phyloP scores from a whole-genome alignment of 176 grass and related monocot species.

The Rhynchospora breviuscula region DNA sequence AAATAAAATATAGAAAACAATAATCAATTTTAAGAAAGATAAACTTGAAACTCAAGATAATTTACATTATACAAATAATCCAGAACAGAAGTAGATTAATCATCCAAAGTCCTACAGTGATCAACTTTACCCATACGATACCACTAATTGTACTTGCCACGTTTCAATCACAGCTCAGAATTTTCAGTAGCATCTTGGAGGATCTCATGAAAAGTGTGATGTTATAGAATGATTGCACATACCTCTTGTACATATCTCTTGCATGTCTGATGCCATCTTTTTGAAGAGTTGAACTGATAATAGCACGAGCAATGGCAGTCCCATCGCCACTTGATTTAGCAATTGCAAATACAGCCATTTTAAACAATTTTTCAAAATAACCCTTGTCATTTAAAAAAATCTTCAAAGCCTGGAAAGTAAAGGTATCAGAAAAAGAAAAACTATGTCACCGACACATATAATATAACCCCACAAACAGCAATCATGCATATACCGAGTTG shows the following conservation, averaged over 20 bases:
- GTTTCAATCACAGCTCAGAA: neutral
- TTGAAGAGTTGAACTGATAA: constrained; percentile 52
- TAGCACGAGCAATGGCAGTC: constrained; percentile 46
- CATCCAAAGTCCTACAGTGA: neutral
- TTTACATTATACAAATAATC: neutral
- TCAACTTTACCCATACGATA: neutral
- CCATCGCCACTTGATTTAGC: constrained; percentile 39
- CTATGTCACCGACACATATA: neutral
- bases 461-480: neutral
- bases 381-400: constrained; percentile 59
- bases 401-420: constrained; percentile 57
- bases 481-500: neutral
- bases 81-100: neutral
- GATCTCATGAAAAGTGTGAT: neutral
- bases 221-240: neutral
- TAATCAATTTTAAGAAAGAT: neutral
- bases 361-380: constrained; percentile 59
- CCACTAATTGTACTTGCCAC: neutral
- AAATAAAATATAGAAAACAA: neutral
- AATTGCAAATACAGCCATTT: constrained; percentile 21
- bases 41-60: neutral
- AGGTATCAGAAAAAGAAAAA: neutral
- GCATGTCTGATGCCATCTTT: neutral
- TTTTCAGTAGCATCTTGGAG: neutral
- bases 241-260: constrained; percentile 8